These are phyloP conservation scores for Bathelium albidoporum DNA, from an alignment of 495 filamentous ascomycete genomes.

Conservation along the genomic window DNA sequence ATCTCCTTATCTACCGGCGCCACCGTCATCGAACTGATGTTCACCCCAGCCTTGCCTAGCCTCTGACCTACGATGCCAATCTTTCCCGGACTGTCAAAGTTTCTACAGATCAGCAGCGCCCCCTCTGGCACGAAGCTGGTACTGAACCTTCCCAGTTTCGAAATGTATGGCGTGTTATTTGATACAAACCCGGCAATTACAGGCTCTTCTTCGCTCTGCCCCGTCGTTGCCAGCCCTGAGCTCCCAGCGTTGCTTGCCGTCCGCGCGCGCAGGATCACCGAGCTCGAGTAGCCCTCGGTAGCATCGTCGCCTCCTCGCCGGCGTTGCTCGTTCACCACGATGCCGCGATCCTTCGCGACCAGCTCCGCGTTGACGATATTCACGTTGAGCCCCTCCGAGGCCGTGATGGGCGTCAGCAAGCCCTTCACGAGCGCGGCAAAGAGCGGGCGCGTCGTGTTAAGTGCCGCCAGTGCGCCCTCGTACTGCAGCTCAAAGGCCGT, in stretches of 20 bases:
- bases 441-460: slow-evolving; percentile 57
- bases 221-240: not conserved
- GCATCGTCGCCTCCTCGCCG: slow-evolving; percentile 37
- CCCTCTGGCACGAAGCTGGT: slow-evolving; percentile 55
- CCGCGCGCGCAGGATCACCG: slow-evolving; percentile 46
- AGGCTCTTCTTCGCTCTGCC: slow-evolving; percentile 31
- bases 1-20: slow-evolving; percentile 35
- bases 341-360: slow-evolving; percentile 57
- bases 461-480: slow-evolving; percentile 50
- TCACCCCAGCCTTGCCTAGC: slow-evolving; percentile 53
- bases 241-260: slow-evolving; percentile 11
- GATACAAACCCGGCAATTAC: slow-evolving; percentile 57
- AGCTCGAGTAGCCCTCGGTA: slow-evolving; percentile 45
- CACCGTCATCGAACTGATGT: slow-evolving; percentile 64
- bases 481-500: slow-evolving; percentile 61
- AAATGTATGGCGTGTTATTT: slow-evolving; percentile 49
- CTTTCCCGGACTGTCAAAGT: slow-evolving; percentile 63
- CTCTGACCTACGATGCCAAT: slow-evolving; percentile 59
- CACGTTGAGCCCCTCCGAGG: slow-evolving; percentile 49
- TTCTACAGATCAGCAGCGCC: slow-evolving; percentile 54
- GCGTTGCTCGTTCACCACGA: slow-evolving; percentile 56
- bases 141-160: slow-evolving; percentile 52
- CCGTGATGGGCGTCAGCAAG: slow-evolving; percentile 48
- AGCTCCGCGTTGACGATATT: slow-evolving; percentile 67
- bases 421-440: slow-evolving; percentile 63